Conservation (phyloP, 306 rosid genomes). For the Trifolium fragiferum region DNA sequence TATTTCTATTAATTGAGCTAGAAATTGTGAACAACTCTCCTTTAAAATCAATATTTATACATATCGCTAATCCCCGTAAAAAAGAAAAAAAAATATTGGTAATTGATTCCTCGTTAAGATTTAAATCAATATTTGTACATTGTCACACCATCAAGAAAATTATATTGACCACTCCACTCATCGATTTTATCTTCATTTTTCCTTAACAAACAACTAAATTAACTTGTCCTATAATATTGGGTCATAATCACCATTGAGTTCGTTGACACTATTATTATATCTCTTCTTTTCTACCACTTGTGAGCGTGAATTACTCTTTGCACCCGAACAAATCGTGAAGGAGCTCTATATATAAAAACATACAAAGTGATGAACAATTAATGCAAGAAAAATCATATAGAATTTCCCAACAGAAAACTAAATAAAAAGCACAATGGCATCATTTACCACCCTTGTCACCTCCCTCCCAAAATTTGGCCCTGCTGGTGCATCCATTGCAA, state of each 20-base stretch:
- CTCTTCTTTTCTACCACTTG: conserved; percentile 25
- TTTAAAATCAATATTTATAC: too few relatives aligned
- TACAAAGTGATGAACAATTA: background rate
- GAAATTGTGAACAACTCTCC: too few relatives aligned
- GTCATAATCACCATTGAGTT: conserved; percentile 31
- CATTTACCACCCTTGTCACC: conserved; percentile 47
- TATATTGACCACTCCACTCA: conserved; percentile 11
- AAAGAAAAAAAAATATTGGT: too few relatives aligned
- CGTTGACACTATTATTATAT: background rate
- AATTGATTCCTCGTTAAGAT: too few relatives aligned
- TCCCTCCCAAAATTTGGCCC: conserved; percentile 56
- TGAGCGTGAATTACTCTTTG: conserved; percentile 38
- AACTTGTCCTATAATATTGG: conserved; percentile 48
- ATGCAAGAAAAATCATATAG: conserved; percentile 1
- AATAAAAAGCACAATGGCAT: conserved; percentile 52
- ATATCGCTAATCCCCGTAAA: too few relatives aligned
- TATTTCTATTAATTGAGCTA: too few relatives aligned
- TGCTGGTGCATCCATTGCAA: conserved; percentile 53
- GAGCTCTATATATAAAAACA: background rate
- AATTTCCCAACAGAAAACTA: conserved; percentile 8
- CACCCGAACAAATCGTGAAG: conserved; percentile 14
- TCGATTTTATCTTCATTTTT: conserved; percentile 1
- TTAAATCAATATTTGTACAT: background rate
- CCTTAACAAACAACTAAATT: conserved; percentile 12
- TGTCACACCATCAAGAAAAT: background rate